Percentiles rank a stretch among this genome's conserved stretches.
Conservation (phyloP, 495 filamentous ascomycete genomes). For the Trichodelitschia bisporula region DNA sequence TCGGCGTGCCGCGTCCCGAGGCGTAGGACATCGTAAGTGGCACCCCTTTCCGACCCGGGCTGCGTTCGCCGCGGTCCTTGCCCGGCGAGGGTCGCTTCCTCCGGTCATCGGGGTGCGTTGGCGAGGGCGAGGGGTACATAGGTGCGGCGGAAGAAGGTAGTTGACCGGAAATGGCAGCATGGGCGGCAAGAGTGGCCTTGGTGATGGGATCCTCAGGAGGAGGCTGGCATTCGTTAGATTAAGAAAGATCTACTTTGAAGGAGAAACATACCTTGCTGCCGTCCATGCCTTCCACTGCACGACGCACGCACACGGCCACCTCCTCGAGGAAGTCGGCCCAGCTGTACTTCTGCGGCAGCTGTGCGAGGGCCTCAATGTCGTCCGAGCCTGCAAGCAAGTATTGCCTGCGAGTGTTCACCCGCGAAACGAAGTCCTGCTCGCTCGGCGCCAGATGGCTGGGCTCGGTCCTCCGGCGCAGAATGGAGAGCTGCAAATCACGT, state of each 20-base stretch:
- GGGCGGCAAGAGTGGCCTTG: constrained; percentile 1
- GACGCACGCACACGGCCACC: constrained; percentile 38
- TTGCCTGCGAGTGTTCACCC: constrained; percentile 35
- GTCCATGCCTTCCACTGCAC: too few relatives aligned
- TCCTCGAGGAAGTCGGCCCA: constrained; percentile 55
- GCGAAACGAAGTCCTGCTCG: constrained; percentile 50
- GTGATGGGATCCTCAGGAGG: neutral
- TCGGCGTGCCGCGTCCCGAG: neutral
- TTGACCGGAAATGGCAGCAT: constrained; percentile 1
- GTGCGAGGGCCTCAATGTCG: constrained; percentile 32
- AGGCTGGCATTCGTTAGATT: neutral
- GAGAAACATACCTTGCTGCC: too few relatives aligned
- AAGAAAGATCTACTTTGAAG: too few relatives aligned
- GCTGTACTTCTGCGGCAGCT: constrained; percentile 51
- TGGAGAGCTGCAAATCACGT: constrained; percentile 32
- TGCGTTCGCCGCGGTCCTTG: too few relatives aligned
- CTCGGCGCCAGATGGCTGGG: constrained; percentile 36
- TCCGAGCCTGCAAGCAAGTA: constrained; percentile 38
- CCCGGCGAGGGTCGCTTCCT: too few relatives aligned
- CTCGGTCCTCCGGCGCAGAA: constrained; percentile 40
- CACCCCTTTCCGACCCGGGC: too few relatives aligned
- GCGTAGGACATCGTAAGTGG: neutral
- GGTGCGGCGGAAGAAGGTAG: neutral
- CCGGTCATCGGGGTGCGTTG: neutral
- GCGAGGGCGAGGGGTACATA: neutral